These are phyloP conservation scores for Phytophthora syringae DNA, from an alignment of 352 stramenopile species.

Conservation along the genomic window DNA sequence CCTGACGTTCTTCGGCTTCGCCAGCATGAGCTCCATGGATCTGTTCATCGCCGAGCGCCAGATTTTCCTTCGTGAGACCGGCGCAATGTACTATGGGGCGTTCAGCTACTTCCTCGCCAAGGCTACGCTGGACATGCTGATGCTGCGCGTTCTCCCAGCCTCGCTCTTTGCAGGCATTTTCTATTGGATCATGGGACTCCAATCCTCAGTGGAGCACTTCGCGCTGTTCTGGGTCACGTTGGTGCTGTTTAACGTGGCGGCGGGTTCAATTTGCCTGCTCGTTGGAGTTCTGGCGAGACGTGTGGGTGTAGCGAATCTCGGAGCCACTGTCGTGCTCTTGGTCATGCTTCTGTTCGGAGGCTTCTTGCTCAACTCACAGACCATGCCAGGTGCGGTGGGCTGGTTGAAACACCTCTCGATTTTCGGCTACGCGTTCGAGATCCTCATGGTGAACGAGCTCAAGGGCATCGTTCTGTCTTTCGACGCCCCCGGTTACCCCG, in stretches of 20 bases:
- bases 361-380: slow-evolving; percentile 80
- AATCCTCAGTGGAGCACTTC: slow-evolving; percentile 59
- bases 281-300: slow-evolving; percentile 63
- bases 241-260: slow-evolving; percentile 74
- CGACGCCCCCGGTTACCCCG: slow-evolving; percentile 67
- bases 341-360: slow-evolving; percentile 81
- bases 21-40: slow-evolving; percentile 81
- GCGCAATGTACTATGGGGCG: slow-evolving; percentile 75
- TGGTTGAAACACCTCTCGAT: slow-evolving; percentile 80
- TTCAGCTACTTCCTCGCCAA: slow-evolving; percentile 82
- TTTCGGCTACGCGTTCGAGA: slow-evolving; percentile 85
- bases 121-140: slow-evolving; percentile 61
- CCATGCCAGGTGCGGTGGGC: slow-evolving; percentile 57
- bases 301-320: slow-evolving; percentile 68
- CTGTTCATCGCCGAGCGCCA: slow-evolving; percentile 71
- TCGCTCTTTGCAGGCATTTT: slow-evolving; percentile 80
- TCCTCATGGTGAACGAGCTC: slow-evolving; percentile 83
- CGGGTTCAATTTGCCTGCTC: slow-evolving; percentile 72
- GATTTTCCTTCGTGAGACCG: slow-evolving; percentile 75
- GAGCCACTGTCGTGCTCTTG: slow-evolving; percentile 69
- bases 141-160: slow-evolving; percentile 74
- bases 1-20: slow-evolving; percentile 80
- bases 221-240: slow-evolving; percentile 64
- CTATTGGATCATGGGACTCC: slow-evolving; percentile 84
- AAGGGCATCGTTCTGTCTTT: slow-evolving; percentile 74